These are phyloP conservation scores for Cercis canadensis DNA, from an alignment of 306 rosid genomes.

Conservation along the genomic window DNA sequence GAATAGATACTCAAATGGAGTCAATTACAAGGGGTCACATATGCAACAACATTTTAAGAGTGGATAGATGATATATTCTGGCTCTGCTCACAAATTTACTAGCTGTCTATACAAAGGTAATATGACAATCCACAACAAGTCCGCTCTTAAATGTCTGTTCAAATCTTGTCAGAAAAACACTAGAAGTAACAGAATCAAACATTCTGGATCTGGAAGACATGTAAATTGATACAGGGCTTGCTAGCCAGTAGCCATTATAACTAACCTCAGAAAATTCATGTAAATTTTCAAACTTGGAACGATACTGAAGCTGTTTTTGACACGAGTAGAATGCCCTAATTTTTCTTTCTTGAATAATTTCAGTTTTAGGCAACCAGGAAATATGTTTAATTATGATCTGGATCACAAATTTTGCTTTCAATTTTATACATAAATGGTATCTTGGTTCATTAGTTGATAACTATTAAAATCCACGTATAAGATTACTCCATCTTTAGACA, in stretches of 20 bases:
- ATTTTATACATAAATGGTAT: background rate
- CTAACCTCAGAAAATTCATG: background rate
- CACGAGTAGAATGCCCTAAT: background rate
- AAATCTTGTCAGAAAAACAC: conserved; percentile 13
- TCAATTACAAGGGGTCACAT: conserved; percentile 61
- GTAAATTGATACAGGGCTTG: background rate
- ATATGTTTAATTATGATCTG: background rate
- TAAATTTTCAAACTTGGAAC: background rate
- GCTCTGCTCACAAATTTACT: conserved; percentile 30
- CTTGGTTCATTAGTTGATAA: background rate
- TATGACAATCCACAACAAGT: conserved; percentile 12
- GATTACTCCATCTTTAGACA: background rate
- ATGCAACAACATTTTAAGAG: conserved; percentile 83
- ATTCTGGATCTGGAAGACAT: background rate
- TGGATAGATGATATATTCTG: conserved; percentile 51
- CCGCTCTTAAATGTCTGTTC: conserved; percentile 3
- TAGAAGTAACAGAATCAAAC: conserved; percentile 12
- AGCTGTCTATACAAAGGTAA: conserved; percentile 40
- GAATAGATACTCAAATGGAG: conserved; percentile 73
- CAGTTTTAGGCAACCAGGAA: background rate
- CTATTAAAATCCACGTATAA: background rate
- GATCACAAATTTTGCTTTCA: background rate
- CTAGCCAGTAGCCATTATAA: background rate
- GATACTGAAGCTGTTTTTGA: conserved; percentile 11
- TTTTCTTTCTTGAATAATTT: background rate